Percentiles rank a stretch among this genome's conserved stretches.
Evolutionary conservation across 148 eudicot genomes (phyloP).

Genomic region (Spergularia marina): DNA sequence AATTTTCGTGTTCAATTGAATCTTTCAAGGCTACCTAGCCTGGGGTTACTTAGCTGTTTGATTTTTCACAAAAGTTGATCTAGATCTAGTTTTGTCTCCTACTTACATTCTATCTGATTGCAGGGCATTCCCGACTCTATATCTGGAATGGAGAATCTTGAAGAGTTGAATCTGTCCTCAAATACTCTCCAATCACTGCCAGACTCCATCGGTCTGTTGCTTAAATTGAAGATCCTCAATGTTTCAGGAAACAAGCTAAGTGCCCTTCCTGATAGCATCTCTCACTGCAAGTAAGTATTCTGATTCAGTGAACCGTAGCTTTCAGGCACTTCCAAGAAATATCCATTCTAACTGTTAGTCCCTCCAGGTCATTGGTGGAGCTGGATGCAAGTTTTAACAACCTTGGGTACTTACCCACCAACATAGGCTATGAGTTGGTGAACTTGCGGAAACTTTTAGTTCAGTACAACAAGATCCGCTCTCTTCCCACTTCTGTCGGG

Average conservation of each 20-base stretch:
- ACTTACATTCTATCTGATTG: constrained; percentile 14
- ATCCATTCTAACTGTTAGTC: not conserved
- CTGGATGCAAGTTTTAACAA: constrained; percentile 80
- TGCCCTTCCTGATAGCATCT: constrained; percentile 82
- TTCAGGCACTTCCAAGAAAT: not conserved
- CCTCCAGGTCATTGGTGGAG: constrained; percentile 76
- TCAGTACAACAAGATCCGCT: constrained; percentile 76
- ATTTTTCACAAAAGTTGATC: too few species aligned
- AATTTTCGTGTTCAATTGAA: too few species aligned
- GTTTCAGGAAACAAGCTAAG: constrained; percentile 85
- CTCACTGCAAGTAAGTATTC: constrained; percentile 70
- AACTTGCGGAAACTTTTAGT: constrained; percentile 56
- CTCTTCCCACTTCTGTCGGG: constrained; percentile 85
- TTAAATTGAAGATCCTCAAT: constrained; percentile 64
- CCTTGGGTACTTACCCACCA: constrained; percentile 77
- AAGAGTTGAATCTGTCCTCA: constrained; percentile 74
- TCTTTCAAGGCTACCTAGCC: too few species aligned
- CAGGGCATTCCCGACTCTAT: constrained; percentile 88
- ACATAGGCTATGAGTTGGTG: constrained; percentile 70
- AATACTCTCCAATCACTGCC: constrained; percentile 80
- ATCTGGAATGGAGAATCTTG: constrained; percentile 75
- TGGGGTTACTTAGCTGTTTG: too few species aligned
- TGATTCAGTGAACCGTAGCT: not conserved
- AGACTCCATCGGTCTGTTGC: constrained; percentile 76
- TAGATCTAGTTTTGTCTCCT: not conserved